Conservation (phyloP, 768 basidiomycete species). For the Hirschioporus abietinus region DNA sequence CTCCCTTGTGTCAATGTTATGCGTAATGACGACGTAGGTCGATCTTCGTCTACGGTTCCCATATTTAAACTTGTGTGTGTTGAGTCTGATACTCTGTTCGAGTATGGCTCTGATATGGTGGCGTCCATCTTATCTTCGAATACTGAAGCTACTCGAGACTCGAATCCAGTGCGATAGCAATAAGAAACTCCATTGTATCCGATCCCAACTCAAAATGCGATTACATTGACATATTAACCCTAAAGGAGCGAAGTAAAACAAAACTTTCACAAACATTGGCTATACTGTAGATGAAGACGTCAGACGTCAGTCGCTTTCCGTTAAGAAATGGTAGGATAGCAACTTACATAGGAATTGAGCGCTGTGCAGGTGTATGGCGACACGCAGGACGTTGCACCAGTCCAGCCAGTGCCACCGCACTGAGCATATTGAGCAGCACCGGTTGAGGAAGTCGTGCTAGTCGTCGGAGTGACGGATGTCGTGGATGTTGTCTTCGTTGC, state of each 20-base stretch:
- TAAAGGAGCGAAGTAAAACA: background rate
- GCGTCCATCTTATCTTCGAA: no score
- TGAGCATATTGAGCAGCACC: background rate
- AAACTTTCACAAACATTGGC: background rate
- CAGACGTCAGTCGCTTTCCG: background rate
- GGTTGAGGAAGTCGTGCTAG: background rate
- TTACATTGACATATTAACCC: background rate
- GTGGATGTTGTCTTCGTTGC: conserved; percentile 1
- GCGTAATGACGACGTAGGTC: background rate
- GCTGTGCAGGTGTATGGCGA: conserved; percentile 27
- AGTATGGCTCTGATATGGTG: no score
- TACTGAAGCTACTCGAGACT: no score
- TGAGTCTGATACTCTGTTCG: background rate
- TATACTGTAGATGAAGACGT: background rate
- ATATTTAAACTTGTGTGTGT: background rate
- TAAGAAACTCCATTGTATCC: no score
- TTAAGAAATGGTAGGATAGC: background rate
- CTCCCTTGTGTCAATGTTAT: background rate
- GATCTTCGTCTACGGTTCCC: background rate
- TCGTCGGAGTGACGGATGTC: conserved; percentile 8
- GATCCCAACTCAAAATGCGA: background rate
- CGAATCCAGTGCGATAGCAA: no score
- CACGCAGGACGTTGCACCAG: conserved; percentile 30
- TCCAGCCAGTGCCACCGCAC: conserved; percentile 30
- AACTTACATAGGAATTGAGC: conserved; percentile 22